Evolutionary conservation across 2,329 filamentous ascomycete genomes (phyloP), one percentile per base, ranked within the genome.

Genomic region (Diplodia corticola): DNA sequence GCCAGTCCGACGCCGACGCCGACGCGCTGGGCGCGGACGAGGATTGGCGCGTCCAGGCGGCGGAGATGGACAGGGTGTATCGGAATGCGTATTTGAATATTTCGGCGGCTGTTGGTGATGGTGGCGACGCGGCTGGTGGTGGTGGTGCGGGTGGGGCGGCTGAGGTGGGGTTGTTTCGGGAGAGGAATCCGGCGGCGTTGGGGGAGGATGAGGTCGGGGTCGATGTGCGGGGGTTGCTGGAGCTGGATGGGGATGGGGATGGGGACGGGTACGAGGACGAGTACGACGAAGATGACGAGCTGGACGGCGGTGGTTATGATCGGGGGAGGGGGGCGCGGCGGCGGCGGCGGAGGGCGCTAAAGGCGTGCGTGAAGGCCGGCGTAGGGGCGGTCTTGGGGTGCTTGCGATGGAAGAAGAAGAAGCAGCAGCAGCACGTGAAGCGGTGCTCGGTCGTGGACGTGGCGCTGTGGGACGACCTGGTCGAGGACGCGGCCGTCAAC

Each of bases 401-500:
- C 17, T 44, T 46, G 12, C 22, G 12, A 60, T 3, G 4, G 9
- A 26, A 15, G 17, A 24, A 37, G 7, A 66, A 53, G n/a, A n/a
- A n/a, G n/a, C n/a, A n/a, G n/a, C n/a, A n/a, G n/a, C n/a, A n/a
- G 9, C 13, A 33, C 9, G 24, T 63, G 30, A 57, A 35, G 22
- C 46, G 53, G 51, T 71, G 69, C 48, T 59, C 50, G 0, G 5
- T 71, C 10, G 63, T 70, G 5, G 67, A 70, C 17, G 49, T 50
- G 2, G 67, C 68, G 4, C 40, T 65, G 10, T 72, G 71, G 71
- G n/a, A 64, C 1, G 53, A 69, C 1, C 49, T 67, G 1, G 68
- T 73, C 3, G 68, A 72, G 3, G 17, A 65, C 0, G 68, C 66
- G 37, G 66, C 70, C 1, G 63, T 74, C 6, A 72, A 73, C 50